Base-by-base conservation (phyloP, 441 rosid species). In the Adansonia madagascariensis region DNA sequence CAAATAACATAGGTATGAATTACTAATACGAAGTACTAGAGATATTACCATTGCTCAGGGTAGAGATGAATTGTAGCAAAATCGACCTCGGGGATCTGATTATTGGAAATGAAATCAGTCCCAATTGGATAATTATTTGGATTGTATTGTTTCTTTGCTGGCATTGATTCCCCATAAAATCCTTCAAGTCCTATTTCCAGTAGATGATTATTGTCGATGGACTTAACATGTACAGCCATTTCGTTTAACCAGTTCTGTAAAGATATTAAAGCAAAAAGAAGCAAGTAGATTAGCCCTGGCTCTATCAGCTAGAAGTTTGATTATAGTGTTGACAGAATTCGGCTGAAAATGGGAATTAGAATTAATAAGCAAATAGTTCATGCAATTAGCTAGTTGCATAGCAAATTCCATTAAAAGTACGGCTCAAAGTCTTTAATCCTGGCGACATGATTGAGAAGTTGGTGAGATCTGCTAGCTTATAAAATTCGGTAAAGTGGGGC, bases 31-130 rank as follows among this genome's bases (percentile, higher is more conserved):
- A 35, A 35, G 39, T 35, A 35, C 39, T 3, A 10, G n/a, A 71
- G 50, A 53, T 53, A 77, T 66, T 83, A 90, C 93, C 90, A 88
- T 31, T 81, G 80, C 64, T 90, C 91, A 0, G 91, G 89, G 64
- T 90, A 90, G 46, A 88, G 39, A 73, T 88, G 94, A 39, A 88
- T 84, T 7, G 91, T 88, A 64, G 88, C 81, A 64, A 90, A 90
- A 79, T 90, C 91, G 39, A 88, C 52, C 0, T 78, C 80, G 0
- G 80, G 72, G n/a, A 85, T 74, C 74, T 80, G 56, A 5, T 49
- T 24, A 8, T 50, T 70, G 74, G 44, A 49, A 50, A 88, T 81
- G 86, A 85, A 86, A 84, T 88, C 89, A 71, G 86, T 72, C 43
- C 90, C 89, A 52, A 60, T 44, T 3, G 60, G 70, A 55, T 0